These are phyloP conservation scores for Puccinia brachypodii DNA, from an alignment of 1,284 basidiomycete species.

Conservation along the genomic window DNA sequence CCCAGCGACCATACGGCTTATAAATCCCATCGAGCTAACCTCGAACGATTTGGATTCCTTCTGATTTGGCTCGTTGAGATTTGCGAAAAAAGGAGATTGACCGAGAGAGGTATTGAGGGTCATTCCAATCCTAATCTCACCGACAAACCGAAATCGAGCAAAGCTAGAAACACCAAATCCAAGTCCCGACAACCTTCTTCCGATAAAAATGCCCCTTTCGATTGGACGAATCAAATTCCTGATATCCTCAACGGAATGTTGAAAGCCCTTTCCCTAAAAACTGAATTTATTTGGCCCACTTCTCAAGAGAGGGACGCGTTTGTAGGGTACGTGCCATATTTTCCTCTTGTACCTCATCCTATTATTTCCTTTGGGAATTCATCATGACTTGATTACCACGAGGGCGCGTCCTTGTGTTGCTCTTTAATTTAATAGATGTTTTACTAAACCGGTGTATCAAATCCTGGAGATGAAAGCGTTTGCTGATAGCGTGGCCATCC, in stretches of 20 bases:
- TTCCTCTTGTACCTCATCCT: neutral
- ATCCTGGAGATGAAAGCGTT: slow-evolving; percentile 81
- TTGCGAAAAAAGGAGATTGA: slow-evolving; percentile 64
- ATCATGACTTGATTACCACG: neutral
- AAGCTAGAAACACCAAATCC: slow-evolving; percentile 2
- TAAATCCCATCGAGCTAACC: slow-evolving; percentile 67
- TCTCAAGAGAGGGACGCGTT: slow-evolving; percentile 79
- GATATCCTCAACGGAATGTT: slow-evolving; percentile 68
- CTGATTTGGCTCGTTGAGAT: slow-evolving; percentile 78
- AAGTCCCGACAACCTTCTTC: neutral
- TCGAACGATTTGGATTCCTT: slow-evolving; percentile 86
- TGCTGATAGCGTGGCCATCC: slow-evolving; percentile 76
- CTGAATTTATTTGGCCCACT: slow-evolving; percentile 81
- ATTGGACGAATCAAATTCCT: slow-evolving; percentile 75
- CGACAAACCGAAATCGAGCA: slow-evolving; percentile 27
- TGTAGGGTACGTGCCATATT: slow-evolving; percentile 60
- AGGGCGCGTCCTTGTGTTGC: neutral
- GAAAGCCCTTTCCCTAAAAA: slow-evolving; percentile 72
- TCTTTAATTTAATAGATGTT: slow-evolving; percentile 61
- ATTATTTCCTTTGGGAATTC: neutral
- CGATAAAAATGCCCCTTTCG: slow-evolving; percentile 31
- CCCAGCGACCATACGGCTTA: slow-evolving; percentile 71
- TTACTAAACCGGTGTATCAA: slow-evolving; percentile 81
- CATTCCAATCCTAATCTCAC: neutral
- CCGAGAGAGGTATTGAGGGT: neutral